These are phyloP conservation scores for Coelastrella sp. DNA, from an alignment of 139 green algal species.

Conservation along the genomic window DNA sequence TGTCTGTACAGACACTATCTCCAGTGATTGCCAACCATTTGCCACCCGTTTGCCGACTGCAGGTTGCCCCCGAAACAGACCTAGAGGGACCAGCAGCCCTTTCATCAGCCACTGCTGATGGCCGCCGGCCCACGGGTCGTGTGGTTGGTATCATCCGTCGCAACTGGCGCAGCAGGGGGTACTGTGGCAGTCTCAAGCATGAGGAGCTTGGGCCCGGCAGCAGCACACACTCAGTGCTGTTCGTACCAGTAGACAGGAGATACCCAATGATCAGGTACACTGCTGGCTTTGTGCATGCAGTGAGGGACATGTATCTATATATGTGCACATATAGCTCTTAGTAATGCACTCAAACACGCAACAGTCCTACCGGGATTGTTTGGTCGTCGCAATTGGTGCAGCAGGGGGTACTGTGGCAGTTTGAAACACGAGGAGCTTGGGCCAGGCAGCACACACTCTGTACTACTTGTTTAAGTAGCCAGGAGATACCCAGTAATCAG, in stretches of 20 bases:
- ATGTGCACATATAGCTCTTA: too few species aligned
- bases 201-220: constrained; percentile 26
- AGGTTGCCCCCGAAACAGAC: constrained; percentile 75
- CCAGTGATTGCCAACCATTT: too few species aligned
- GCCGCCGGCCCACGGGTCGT: constrained; percentile 69
- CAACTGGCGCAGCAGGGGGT: constrained; percentile 67
- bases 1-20: too few species aligned
- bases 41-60: neutral
- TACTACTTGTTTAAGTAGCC: constrained; percentile 88
- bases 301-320: too few species aligned
- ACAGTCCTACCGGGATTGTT: too few species aligned
- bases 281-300: too few species aligned
- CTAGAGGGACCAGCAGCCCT: constrained; percentile 52
- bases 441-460: constrained; percentile 42
- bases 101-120: neutral
- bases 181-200: constrained; percentile 80
- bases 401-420: constrained; percentile 82
- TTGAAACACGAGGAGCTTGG: constrained; percentile 61
- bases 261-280: constrained; percentile 88
- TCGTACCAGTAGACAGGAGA: constrained; percentile 83
- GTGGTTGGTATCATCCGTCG: constrained; percentile 86
- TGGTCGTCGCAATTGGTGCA: constrained; percentile 48
- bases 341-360: too few species aligned
- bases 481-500: constrained; percentile 83
- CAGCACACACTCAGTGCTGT: constrained; percentile 69